Percentiles rank a stretch among this genome's conserved stretches.
phyloP scores from a whole-genome alignment of 371 early-diverging fungal species.

The Mucor plumbeus region DNA sequence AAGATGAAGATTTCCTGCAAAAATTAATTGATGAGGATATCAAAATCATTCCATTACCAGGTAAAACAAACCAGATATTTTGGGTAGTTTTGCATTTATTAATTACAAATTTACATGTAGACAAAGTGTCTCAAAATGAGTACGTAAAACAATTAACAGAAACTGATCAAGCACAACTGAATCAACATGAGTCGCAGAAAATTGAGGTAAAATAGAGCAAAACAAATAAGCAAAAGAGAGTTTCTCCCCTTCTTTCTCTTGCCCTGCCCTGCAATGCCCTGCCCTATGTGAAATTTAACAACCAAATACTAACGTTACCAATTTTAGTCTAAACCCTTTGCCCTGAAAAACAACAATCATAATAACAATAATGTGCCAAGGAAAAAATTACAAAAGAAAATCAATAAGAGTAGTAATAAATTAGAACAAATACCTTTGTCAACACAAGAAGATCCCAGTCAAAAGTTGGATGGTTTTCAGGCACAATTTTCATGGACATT shows the following conservation, averaged over 20 bases:
- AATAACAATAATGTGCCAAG: not conserved
- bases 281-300: not conserved
- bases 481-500: not conserved
- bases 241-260: too few species aligned
- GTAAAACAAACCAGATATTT: constrained; percentile 16
- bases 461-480: not conserved
- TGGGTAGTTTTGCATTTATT: too few species aligned
- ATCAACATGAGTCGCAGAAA: constrained; percentile 20
- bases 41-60: constrained; percentile 37
- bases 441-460: not conserved
- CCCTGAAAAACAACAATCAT: not conserved
- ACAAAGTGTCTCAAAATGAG: constrained; percentile 38
- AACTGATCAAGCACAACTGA: constrained; percentile 33
- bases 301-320: not conserved
- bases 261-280: too few species aligned
- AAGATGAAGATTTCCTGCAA: constrained; percentile 36
- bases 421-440: not conserved
- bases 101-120: constrained; percentile 10
- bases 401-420: not conserved
- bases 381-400: not conserved
- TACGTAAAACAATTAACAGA: constrained; percentile 39
- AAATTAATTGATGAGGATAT: constrained; percentile 26
- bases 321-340: constrained; percentile 14
- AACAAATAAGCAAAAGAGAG: too few species aligned
- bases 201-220: constrained; percentile 14